These are phyloP conservation scores for Candida sakaeoensis DNA, from an alignment of 805 yeast species.

Conservation along the genomic window DNA sequence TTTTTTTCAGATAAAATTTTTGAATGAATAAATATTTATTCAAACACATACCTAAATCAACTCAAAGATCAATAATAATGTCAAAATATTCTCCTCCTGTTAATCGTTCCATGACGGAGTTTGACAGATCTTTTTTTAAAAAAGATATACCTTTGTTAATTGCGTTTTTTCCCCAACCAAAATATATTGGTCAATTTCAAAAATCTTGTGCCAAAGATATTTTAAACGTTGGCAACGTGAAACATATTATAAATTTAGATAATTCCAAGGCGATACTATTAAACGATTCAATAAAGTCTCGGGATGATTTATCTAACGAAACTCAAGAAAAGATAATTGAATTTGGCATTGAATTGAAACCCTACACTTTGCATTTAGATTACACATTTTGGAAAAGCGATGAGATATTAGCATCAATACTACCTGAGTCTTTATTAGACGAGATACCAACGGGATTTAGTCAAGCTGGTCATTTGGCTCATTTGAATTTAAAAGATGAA, in stretches of 20 bases:
- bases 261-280: conserved; percentile 56
- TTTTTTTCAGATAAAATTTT: conserved; percentile 5
- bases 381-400: conserved; percentile 89
- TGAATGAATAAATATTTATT: conserved; percentile 5
- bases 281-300: conserved; percentile 41
- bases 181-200: conserved; percentile 55
- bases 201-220: conserved; percentile 56
- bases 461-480: conserved; percentile 93
- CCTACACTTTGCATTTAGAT: conserved; percentile 54
- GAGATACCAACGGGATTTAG: conserved; percentile 91
- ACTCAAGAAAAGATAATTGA: conserved; percentile 47
- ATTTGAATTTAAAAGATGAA: conserved; percentile 77
- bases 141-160: conserved; percentile 58
- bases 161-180: conserved; percentile 68
- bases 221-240: conserved; percentile 44
- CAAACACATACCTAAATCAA: conserved; percentile 5
- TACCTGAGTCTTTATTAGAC: conserved; percentile 66
- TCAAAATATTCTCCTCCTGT: conserved; percentile 58
- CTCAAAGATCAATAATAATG: conserved; percentile 17
- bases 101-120: conserved; percentile 55
- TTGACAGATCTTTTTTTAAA: conserved; percentile 66
- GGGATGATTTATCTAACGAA: conserved; percentile 26
- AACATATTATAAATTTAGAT: conserved; percentile 53
- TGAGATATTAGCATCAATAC: conserved; percentile 70
- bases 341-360: conserved; percentile 43